A percentile compares a stretch with the other conserved stretches of the same genome.
These are phyloP conservation scores for Apiospora hydei DNA, from an alignment of 2,329 filamentous ascomycete genomes.

Conservation along the genomic window DNA sequence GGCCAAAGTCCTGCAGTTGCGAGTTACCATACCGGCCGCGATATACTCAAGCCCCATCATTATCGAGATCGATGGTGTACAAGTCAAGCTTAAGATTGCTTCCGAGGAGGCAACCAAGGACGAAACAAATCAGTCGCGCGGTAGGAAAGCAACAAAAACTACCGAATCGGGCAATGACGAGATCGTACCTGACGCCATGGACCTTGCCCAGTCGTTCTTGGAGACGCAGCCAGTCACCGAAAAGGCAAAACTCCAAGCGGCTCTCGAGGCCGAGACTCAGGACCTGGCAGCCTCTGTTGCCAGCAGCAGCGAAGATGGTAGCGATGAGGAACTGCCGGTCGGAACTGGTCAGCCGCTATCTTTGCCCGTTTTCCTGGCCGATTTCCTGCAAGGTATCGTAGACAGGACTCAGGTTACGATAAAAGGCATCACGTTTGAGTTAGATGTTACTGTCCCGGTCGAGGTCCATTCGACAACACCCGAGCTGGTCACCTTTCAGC, in stretches of 20 bases:
- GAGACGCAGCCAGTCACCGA: conserved; percentile 72
- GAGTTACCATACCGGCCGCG: conserved; percentile 85
- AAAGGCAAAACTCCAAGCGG: conserved; percentile 72
- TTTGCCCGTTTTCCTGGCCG: conserved; percentile 73
- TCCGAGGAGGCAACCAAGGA: conserved; percentile 42
- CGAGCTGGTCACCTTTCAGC: conserved; percentile 68
- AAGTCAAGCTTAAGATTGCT: conserved; percentile 69
- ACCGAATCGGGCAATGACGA: background rate
- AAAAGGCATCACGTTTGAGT: conserved; percentile 68
- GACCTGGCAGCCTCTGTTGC: conserved; percentile 67
- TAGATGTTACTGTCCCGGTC: conserved; percentile 66
- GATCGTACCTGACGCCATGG: conserved; percentile 16
- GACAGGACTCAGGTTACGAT: conserved; percentile 75
- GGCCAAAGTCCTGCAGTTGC: conserved; percentile 78
- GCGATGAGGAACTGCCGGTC: conserved; percentile 65
- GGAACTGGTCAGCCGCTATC: conserved; percentile 77
- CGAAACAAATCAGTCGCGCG: background rate
- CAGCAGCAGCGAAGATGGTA: conserved; percentile 66
- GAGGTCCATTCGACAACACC: conserved; percentile 54
- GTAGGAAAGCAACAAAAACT: background rate
- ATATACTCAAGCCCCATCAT: conserved; percentile 85
- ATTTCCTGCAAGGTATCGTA: conserved; percentile 76
- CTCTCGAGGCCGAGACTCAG: conserved; percentile 68
- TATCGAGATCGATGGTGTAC: conserved; percentile 82
- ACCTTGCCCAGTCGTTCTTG: conserved; percentile 80